A percentile compares a stretch with the other conserved stretches of the same genome.
These are phyloP conservation scores for Epithemia pelagica DNA, from an alignment of 108 stramenopile genomes.

Conservation along the genomic window DNA sequence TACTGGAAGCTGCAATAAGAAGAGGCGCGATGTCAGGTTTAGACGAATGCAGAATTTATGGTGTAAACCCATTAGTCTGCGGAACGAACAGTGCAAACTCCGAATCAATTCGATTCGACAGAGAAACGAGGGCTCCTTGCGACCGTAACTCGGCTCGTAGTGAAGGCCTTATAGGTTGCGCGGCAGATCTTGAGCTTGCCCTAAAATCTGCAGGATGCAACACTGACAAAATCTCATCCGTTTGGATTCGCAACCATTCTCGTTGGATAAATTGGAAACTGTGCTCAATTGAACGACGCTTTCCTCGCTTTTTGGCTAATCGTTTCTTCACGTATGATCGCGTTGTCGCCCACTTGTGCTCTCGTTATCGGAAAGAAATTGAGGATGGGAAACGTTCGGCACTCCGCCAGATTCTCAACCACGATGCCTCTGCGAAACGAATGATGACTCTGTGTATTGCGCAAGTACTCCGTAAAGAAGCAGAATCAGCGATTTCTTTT, in stretches of 20 bases:
- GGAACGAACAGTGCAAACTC: constrained; percentile 43
- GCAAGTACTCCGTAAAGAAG: constrained; percentile 31
- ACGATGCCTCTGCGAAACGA: constrained; percentile 46
- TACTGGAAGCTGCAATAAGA: neutral
- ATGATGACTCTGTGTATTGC: constrained; percentile 60
- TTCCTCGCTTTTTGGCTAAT: constrained; percentile 39
- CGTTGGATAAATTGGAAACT: constrained; percentile 80
- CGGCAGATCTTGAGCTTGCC: constrained; percentile 23
- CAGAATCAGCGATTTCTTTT: neutral
- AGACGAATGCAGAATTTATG: constrained; percentile 2
- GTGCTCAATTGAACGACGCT: constrained; percentile 65
- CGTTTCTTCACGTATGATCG: constrained; percentile 48
- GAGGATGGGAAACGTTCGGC: constrained; percentile 43
- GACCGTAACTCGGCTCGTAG: constrained; percentile 14
- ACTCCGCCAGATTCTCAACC: constrained; percentile 67
- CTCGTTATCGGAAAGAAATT: constrained; percentile 65
- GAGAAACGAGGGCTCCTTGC: constrained; percentile 24
- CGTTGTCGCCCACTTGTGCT: constrained; percentile 44
- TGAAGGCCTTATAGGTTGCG: constrained; percentile 14
- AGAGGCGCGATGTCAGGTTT: constrained; percentile 4
- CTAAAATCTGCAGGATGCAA: constrained; percentile 46
- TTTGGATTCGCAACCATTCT: constrained; percentile 70
- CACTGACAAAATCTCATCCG: constrained; percentile 25
- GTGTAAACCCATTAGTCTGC: constrained; percentile 10
- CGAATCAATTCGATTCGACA: constrained; percentile 38